These are phyloP conservation scores for Thermochaetoides thermophila DNA, from an alignment of 495 filamentous ascomycete genomes.

Conservation along the genomic window DNA sequence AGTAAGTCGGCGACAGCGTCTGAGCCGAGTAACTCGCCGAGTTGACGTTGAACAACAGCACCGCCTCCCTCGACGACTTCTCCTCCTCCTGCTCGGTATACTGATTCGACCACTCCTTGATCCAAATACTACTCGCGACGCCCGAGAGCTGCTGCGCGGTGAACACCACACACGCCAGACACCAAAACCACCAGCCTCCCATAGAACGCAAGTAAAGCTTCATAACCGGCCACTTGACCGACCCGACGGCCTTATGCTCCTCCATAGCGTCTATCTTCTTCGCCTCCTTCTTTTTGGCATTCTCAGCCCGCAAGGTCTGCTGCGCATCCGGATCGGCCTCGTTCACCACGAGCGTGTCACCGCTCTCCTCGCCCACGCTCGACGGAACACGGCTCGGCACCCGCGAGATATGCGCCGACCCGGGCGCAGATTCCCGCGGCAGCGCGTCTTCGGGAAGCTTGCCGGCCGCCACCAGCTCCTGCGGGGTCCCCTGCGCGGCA, in stretches of 20 bases:
- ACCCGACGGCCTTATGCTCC: slow-evolving; percentile 67
- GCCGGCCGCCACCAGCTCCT: slow-evolving; percentile 67
- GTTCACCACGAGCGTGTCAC: slow-evolving; percentile 29
- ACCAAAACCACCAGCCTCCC: slow-evolving; percentile 94
- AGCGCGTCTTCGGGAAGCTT: slow-evolving; percentile 67
- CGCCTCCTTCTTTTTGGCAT: slow-evolving; percentile 30
- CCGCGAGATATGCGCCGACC: slow-evolving; percentile 48
- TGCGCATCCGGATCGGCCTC: slow-evolving; percentile 22
- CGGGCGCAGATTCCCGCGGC: slow-evolving; percentile 47
- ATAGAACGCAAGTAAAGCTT: slow-evolving; percentile 72
- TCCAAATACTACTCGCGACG: slow-evolving; percentile 85
- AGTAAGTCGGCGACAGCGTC: slow-evolving; percentile 19
- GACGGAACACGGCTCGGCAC: slow-evolving; percentile 65
- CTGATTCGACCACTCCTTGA: slow-evolving; percentile 67
- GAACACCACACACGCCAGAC: slow-evolving; percentile 57
- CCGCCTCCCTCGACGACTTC: slow-evolving; percentile 12
- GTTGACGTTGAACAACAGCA: slow-evolving; percentile 19
- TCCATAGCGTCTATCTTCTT: slow-evolving; percentile 39
- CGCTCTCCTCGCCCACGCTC: slow-evolving; percentile 39
- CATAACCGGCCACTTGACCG: slow-evolving; percentile 76
- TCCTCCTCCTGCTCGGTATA: slow-evolving; percentile 25
- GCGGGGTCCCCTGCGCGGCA: slow-evolving; percentile 55
- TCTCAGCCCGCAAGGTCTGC: slow-evolving; percentile 17
- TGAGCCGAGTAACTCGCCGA: slow-evolving; percentile 20
- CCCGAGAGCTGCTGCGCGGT: slow-evolving; percentile 64